These are phyloP conservation scores for Juncus effusus DNA, from an alignment of 176 grass and related monocot genomes.

Conservation along the genomic window DNA sequence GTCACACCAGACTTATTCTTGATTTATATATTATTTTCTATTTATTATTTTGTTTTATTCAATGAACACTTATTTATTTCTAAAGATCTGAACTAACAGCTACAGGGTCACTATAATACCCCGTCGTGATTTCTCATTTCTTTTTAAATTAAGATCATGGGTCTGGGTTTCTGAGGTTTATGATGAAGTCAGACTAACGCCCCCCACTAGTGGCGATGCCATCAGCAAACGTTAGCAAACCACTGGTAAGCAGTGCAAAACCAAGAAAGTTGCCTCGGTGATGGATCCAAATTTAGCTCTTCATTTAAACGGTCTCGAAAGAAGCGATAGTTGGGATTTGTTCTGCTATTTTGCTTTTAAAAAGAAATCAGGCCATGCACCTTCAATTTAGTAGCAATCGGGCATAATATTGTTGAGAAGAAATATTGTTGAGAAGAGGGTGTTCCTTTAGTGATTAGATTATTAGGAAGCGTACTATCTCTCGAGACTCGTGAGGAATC, in stretches of 20 bases:
- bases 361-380: background rate
- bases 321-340: background rate
- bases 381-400: background rate
- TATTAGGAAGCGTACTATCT: background rate
- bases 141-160: constrained; percentile 28
- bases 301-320: background rate
- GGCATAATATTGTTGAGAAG: constrained; percentile 9
- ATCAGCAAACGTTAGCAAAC: too few species aligned
- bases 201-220: too few species aligned
- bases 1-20: too few species aligned
- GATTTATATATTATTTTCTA: too few species aligned
- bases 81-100: too few species aligned
- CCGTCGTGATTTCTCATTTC: too few species aligned
- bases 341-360: too few species aligned
- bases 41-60: constrained; percentile 15
- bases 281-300: background rate
- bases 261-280: background rate
- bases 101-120: too few species aligned
- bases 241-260: constrained; percentile 5
- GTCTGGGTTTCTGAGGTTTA: constrained; percentile 23
- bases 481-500: background rate
- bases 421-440: constrained; percentile 27
- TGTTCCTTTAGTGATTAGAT: constrained; percentile 12
- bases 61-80: too few species aligned
- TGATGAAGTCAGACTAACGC: background rate